Evolutionary conservation across 2,329 filamentous ascomycete genomes (phyloP).

Genomic region (Paraconiothyrium brasiliense): DNA sequence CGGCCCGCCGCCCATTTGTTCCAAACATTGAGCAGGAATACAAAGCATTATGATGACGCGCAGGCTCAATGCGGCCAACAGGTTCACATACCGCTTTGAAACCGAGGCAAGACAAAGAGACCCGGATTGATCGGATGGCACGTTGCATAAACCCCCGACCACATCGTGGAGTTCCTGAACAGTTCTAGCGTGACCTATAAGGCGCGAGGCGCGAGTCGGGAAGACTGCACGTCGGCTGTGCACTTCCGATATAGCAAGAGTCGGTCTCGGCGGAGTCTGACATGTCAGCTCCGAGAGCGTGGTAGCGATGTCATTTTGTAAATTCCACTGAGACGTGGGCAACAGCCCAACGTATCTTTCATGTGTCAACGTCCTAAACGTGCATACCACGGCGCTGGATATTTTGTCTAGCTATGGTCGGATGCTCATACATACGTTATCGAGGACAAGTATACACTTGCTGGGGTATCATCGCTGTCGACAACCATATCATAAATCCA

Average conservation of each 20-base stretch:
- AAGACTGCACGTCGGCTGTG: background rate
- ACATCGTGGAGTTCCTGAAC: background rate
- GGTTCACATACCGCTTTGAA: background rate
- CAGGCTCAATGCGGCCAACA: constrained; percentile 5
- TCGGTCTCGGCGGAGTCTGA: background rate
- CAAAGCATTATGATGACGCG: constrained; percentile 14
- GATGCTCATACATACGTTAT: background rate
- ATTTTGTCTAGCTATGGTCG: background rate
- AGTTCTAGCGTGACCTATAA: background rate
- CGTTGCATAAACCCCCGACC: background rate
- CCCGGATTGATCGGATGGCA: background rate
- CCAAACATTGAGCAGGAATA: background rate
- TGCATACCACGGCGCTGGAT: background rate
- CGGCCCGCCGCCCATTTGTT: background rate
- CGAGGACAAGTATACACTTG: background rate
- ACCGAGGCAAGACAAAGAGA: constrained; percentile 5
- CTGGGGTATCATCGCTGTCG: background rate
- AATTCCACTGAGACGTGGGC: no score
- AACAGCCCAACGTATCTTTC: background rate
- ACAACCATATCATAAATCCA: background rate
- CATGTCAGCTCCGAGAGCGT: background rate
- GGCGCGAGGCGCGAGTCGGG: background rate
- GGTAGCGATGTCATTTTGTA: background rate
- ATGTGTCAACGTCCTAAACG: background rate
- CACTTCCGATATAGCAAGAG: background rate